phyloP scores from a whole-genome alignment of 805 yeast genomes.

The Candida incommunis region DNA sequence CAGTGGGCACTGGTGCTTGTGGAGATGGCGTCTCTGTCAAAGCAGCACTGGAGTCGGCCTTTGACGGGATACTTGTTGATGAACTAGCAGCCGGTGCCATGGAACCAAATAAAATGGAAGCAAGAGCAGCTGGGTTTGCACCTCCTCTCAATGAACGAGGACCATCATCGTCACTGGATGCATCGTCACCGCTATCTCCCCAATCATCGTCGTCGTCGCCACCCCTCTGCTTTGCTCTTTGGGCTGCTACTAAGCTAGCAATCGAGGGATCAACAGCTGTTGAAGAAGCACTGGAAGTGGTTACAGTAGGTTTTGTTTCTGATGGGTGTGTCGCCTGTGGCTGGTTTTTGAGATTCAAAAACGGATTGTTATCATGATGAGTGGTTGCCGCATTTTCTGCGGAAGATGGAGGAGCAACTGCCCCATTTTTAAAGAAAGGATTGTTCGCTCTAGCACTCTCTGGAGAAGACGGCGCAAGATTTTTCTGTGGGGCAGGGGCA shows the following conservation, averaged over 20 bases:
- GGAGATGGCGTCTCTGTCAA: slow-evolving; percentile 6
- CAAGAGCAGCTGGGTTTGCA: slow-evolving; percentile 27
- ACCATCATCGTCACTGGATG: slow-evolving; percentile 17
- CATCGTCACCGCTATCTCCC: slow-evolving; percentile 22
- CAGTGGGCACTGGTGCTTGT: slow-evolving; percentile 6
- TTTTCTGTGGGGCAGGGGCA: neutral
- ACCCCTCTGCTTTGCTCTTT: slow-evolving; percentile 21
- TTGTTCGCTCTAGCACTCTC: neutral
- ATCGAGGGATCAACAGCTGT: slow-evolving; percentile 10
- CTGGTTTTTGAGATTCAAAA: slow-evolving; percentile 4
- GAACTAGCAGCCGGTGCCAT: slow-evolving; percentile 19
- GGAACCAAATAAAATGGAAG: slow-evolving; percentile 28
- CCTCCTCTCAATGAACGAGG: slow-evolving; percentile 15
- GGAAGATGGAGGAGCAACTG: neutral
- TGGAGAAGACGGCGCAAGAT: neutral
- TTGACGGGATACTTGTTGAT: neutral
- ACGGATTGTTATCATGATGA: slow-evolving; percentile 12
- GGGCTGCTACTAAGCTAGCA: slow-evolving; percentile 13
- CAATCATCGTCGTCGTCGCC: slow-evolving; percentile 16
- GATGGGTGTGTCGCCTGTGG: slow-evolving; percentile 7
- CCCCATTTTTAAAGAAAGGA: neutral
- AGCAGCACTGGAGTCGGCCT: slow-evolving; percentile 4
- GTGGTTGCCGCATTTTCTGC: too few relatives aligned
- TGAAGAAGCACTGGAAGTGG: slow-evolving; percentile 10
- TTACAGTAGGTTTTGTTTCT: slow-evolving; percentile 8